Evolutionary conservation across 1,284 basidiomycete genomes (phyloP).

Genomic region (Sporisorium iseilematis-ciliati): DNA sequence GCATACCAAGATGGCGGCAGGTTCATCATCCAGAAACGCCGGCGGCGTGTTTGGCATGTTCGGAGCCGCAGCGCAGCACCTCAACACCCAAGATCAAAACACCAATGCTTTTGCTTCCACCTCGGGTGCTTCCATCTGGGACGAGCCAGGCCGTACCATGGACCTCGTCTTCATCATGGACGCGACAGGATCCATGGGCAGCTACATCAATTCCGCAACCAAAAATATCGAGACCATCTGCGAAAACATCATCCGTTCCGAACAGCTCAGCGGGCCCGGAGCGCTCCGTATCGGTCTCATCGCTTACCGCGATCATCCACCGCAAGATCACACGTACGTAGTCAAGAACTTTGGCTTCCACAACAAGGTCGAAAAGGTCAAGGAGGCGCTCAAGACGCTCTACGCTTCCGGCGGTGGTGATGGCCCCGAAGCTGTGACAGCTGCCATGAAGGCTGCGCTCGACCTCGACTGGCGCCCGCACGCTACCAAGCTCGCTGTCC

Average conservation of each 20-base stretch:
- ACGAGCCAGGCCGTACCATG: constrained; percentile 50
- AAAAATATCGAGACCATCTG: constrained; percentile 98
- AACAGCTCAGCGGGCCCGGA: constrained; percentile 84
- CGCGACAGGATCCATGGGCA: constrained; percentile 69
- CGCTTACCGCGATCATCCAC: constrained; percentile 75
- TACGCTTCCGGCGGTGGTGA: constrained; percentile 95
- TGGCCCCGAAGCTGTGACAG: constrained; percentile 97
- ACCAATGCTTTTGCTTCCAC: constrained; percentile 18
- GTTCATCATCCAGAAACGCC: constrained; percentile 30
- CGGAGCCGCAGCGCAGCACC: constrained; percentile 56
- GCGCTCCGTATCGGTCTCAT: constrained; percentile 76
- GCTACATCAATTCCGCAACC: constrained; percentile 76
- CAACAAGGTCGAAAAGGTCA: constrained; percentile 87
- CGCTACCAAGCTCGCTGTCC: constrained; percentile 86
- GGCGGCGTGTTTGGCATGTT: constrained; percentile 62
- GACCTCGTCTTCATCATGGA: constrained; percentile 69
- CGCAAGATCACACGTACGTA: constrained; percentile 74
- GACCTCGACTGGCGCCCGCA: constrained; percentile 82
- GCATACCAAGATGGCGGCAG: constrained; percentile 24
- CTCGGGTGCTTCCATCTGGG: constrained; percentile 28
- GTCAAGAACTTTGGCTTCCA: constrained; percentile 91
- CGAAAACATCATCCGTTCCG: constrained; percentile 93
- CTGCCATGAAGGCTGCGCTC: constrained; percentile 82
- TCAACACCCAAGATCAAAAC: constrained; percentile 32
- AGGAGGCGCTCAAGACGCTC: constrained; percentile 83